Evolutionary conservation across 2,329 filamentous ascomycete species (phyloP), one percentile per base, ranked within the genome.

Genomic region (Alternaria brassicicola): DNA sequence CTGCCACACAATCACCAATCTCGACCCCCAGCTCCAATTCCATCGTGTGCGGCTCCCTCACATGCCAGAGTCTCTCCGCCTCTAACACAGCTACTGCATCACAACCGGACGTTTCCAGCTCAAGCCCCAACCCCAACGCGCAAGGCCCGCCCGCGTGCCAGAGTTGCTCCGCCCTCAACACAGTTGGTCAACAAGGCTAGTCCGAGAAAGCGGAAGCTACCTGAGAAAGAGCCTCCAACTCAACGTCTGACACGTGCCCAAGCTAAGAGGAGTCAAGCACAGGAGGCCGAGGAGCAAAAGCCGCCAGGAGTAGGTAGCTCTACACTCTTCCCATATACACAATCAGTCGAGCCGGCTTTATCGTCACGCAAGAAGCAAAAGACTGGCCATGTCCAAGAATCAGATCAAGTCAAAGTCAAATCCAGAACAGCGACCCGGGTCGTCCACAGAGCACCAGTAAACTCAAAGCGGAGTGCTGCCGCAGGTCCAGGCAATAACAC

Each of bases 341-440:
- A 89, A 19, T n/a, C 50, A 12, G 25, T 31, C 4, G 43, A 48
- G 15, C 42, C 36, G 15, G 26, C 9, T 9, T 41, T 23, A 8
- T 36, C 36, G 21, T 52, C 41, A 17, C 52, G 42, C 12, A 62
- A 51, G 52, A 62, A 59, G 35, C 19, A 26, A 17, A 58, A 48
- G 21, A 35, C 26, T 38, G 21, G 19, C 21, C 41, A 33, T 21
- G 54, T 30, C 10, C 48, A 41, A 38, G 33, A 25, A 30, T 9
- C 1, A 43, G 28, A 21, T 19, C 6, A 21, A 23, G 4, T 13
- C 19, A 17, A 48, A 21, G 21, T 12, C 8, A 12, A 9, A 12
- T 6, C 17, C 21, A 13, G 9, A 13, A 36, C 53, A 31, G 12
- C 28, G 8, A 52, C 28, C 6, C 52, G 35, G 17, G 4, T 38